Percentiles rank a stretch among this genome's conserved stretches.
phyloP scores from a whole-genome alignment of 768 basidiomycete species.

The Aureoboletus auriporus region DNA sequence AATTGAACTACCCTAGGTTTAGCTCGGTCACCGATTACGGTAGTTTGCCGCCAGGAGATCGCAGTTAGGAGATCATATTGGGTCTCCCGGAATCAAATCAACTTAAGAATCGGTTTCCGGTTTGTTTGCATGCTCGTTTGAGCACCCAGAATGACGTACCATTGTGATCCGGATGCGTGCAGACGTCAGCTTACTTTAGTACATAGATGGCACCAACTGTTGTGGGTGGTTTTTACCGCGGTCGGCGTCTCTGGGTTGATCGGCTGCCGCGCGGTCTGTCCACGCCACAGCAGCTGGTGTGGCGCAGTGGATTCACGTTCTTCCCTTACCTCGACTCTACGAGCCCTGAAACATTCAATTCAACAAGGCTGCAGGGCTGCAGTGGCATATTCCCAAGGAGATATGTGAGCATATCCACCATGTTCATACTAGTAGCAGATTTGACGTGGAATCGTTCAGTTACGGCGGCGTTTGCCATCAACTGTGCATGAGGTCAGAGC shows the following conservation, averaged over 20 bases:
- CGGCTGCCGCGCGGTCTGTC: slow-evolving; percentile 12
- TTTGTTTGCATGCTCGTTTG: not conserved
- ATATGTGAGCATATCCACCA: slow-evolving; percentile 5
- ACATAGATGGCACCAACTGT: not conserved
- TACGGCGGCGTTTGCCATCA: not conserved
- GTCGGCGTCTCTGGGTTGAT: slow-evolving; percentile 7
- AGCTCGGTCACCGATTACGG: not conserved
- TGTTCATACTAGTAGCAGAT: not conserved
- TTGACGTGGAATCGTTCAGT: not conserved
- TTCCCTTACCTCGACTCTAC: slow-evolving; percentile 6
- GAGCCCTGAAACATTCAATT: not conserved
- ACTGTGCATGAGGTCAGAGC: slow-evolving; percentile 8
- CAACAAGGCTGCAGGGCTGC: not conserved
- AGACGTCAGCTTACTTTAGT: slow-evolving; percentile 4
- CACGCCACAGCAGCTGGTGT: slow-evolving; percentile 2
- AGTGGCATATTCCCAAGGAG: not conserved
- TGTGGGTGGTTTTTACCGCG: slow-evolving; percentile 4
- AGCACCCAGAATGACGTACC: slow-evolving; percentile 10
- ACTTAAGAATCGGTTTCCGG: not conserved
- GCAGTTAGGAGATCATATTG: not conserved
- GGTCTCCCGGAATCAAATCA: no score
- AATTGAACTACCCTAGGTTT: not conserved
- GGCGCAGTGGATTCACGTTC: not conserved
- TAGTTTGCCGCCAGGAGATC: not conserved
- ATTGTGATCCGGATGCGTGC: slow-evolving; percentile 7